A percentile compares a stretch with the other conserved stretches of the same genome.
These are phyloP conservation scores for Dalbergia cochinchinensis DNA, from an alignment of 306 rosid genomes.

Conservation along the genomic window DNA sequence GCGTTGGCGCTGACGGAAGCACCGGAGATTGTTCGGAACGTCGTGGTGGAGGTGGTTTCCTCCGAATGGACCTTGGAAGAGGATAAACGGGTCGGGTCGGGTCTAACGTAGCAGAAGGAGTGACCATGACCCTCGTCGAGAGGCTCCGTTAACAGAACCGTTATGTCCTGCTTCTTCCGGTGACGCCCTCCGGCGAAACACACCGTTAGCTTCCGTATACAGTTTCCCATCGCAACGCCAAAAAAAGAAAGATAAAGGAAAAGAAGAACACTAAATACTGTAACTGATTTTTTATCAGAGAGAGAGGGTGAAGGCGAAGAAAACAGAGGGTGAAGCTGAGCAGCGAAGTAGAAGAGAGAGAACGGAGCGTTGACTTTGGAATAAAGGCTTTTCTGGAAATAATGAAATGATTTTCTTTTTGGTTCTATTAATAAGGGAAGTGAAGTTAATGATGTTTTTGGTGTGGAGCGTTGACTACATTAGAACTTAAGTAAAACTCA, in stretches of 20 bases:
- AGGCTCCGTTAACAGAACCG: constrained; percentile 65
- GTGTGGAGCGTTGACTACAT: constrained; percentile 73
- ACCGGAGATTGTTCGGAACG: constrained; percentile 92
- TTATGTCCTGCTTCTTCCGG: constrained; percentile 67
- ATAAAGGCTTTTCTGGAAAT: constrained; percentile 45
- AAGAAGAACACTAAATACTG: no score
- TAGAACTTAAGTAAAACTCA: constrained; percentile 50
- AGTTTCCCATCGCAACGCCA: constrained; percentile 73
- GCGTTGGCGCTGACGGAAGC: constrained; percentile 99
- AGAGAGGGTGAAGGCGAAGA: neutral
- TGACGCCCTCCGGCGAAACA: constrained; percentile 59
- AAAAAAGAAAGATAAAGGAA: neutral
- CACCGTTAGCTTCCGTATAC: constrained; percentile 74
- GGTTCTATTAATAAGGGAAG: neutral
- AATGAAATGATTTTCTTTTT: constrained; percentile 13
- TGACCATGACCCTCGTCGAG: constrained; percentile 91
- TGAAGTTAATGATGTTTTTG: constrained; percentile 3
- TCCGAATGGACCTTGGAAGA: constrained; percentile 91
- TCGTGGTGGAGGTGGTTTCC: constrained; percentile 66
- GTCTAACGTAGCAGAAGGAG: constrained; percentile 96
- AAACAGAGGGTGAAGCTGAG: constrained; percentile 46
- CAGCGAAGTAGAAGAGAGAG: constrained; percentile 46
- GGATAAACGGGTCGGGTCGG: constrained; percentile 77
- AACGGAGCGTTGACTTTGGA: constrained; percentile 69
- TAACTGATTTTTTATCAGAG: no score